A percentile compares a stretch with the other conserved stretches of the same genome.
These are phyloP conservation scores for Henckelia pumila DNA, from an alignment of 257 asterid species.

Conservation along the genomic window DNA sequence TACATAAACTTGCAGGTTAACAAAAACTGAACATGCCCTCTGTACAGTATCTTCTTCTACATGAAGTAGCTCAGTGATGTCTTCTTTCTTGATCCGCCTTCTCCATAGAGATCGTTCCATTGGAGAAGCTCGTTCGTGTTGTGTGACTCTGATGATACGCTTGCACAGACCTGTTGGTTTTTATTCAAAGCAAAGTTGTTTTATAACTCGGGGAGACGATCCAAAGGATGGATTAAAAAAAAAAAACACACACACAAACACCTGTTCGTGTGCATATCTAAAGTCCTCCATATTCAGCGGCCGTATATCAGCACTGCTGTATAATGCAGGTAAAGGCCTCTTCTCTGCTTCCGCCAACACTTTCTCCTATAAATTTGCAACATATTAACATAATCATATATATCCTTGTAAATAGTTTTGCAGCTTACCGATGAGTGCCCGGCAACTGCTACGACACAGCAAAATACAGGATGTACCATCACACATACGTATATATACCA, in stretches of 20 bases:
- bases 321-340: conserved; percentile 57
- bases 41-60: conserved; percentile 8
- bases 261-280: conserved; percentile 68
- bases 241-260: conserved; percentile 7
- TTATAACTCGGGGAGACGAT: not conserved
- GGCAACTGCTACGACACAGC: not conserved
- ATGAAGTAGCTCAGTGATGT: conserved; percentile 24
- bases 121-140: conserved; percentile 28
- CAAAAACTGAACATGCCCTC: not conserved
- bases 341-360: conserved; percentile 50
- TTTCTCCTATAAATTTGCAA: conserved; percentile 46
- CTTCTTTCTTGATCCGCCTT: conserved; percentile 21
- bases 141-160: conserved; percentile 25
- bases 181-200: not conserved
- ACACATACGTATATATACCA: not conserved
- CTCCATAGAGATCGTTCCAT: conserved; percentile 29
- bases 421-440: not conserved
- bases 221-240: not conserved
- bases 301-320: conserved; percentile 60
- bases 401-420: not conserved
- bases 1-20: not conserved
- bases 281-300: conserved; percentile 62
- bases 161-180: conserved; percentile 26
- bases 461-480: not conserved
- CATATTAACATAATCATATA: not conserved